phyloP scores from a whole-genome alignment of 768 basidiomycete genomes.

The Tremella yokohamensis region DNA sequence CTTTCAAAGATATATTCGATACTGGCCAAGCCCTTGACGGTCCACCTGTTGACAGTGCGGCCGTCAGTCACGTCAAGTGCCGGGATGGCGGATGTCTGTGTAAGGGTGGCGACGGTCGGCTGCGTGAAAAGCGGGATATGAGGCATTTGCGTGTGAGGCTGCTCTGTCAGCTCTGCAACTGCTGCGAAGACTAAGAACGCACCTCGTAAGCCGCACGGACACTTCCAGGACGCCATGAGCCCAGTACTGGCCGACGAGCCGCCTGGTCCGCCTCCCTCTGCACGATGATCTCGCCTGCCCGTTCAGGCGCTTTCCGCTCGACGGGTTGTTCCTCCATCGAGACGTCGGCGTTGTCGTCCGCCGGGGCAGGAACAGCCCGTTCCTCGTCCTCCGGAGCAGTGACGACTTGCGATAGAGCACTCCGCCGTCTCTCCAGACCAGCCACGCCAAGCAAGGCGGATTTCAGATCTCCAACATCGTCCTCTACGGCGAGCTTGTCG shows the following conservation, averaged over 20 bases:
- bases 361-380: not conserved
- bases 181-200: slow-evolving; percentile 9
- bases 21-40: slow-evolving; percentile 29
- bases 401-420: slow-evolving; percentile 31
- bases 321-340: not conserved
- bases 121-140: slow-evolving; percentile 42
- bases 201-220: slow-evolving; percentile 45
- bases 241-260: slow-evolving; percentile 6
- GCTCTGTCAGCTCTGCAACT: not conserved
- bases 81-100: slow-evolving; percentile 15
- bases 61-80: slow-evolving; percentile 3
- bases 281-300: slow-evolving; percentile 29
- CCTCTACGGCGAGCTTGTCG: slow-evolving; percentile 6
- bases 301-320: not conserved
- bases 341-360: not conserved
- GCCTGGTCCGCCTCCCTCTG: too few species aligned
- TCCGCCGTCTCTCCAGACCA: slow-evolving; percentile 20
- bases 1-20: slow-evolving; percentile 44
- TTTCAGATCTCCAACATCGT: not conserved
- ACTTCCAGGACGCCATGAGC: slow-evolving; percentile 30
- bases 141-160: slow-evolving; percentile 49
- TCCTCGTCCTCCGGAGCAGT: slow-evolving; percentile 9
- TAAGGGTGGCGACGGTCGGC: slow-evolving; percentile 16
- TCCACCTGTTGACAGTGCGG: slow-evolving; percentile 7
- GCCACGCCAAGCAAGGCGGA: slow-evolving; percentile 16